Conservation (phyloP, 352 stramenopile genomes). For the Globisporangium nodosum region DNA sequence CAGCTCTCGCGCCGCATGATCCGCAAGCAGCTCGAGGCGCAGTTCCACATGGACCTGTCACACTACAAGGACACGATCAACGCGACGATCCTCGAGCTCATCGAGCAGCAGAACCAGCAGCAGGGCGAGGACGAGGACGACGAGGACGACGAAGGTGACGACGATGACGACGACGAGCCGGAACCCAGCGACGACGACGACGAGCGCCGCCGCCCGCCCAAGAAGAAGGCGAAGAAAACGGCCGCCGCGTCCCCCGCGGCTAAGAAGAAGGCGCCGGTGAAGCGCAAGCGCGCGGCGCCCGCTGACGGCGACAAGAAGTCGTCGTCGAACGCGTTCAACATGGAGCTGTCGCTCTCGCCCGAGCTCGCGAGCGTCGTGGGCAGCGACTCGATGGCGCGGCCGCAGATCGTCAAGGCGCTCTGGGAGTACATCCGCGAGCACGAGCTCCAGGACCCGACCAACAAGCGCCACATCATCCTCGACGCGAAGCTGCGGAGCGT, state of each 20-base stretch:
- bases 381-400: constrained; percentile 79
- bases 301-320: constrained; percentile 21
- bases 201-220: constrained; percentile 14
- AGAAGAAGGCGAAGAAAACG: constrained; percentile 16
- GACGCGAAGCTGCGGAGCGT: constrained; percentile 81
- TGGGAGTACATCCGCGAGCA: constrained; percentile 97
- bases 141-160: constrained; percentile 36
- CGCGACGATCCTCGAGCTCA: constrained; percentile 69
- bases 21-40: constrained; percentile 76
- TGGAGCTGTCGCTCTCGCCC: constrained; percentile 65
- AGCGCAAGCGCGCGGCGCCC: constrained; percentile 41
- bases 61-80: constrained; percentile 85
- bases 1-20: constrained; percentile 85
- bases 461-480: constrained; percentile 91
- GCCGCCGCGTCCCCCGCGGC: constrained; percentile 15
- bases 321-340: constrained; percentile 66
- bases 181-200: constrained; percentile 39
- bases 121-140: constrained; percentile 48
- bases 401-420: constrained; percentile 93
- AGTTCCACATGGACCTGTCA: constrained; percentile 75
- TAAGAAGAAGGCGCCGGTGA: constrained; percentile 62
- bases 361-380: constrained; percentile 82
- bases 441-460: constrained; percentile 92
- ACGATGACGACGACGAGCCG: constrained; percentile 27
- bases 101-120: constrained; percentile 69